Evolutionary conservation across 441 rosid genomes (phyloP).

Genomic region (Adansonia madagascariensis): DNA sequence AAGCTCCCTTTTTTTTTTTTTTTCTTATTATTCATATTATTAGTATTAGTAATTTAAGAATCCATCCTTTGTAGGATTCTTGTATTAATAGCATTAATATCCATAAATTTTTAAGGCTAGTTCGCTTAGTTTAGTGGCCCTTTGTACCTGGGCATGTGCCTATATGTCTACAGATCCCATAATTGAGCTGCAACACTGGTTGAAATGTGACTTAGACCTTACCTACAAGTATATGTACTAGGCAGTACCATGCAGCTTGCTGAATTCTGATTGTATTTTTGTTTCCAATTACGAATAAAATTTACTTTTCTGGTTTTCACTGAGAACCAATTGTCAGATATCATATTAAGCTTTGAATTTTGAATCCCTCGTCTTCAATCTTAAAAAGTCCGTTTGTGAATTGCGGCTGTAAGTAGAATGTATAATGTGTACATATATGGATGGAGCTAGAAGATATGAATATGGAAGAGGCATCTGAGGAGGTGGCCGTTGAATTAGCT

Average conservation of each 20-base stretch:
- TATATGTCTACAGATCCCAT: neutral
- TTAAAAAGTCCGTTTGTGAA: neutral
- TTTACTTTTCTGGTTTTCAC: neutral
- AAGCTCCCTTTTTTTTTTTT: slow-evolving; percentile 15
- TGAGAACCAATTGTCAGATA: neutral
- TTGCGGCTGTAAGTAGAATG: neutral
- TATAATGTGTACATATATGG: slow-evolving; percentile 12
- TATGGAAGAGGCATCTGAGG: slow-evolving; percentile 89
- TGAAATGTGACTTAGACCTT: neutral
- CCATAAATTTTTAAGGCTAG: neutral
- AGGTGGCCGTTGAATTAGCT: slow-evolving; percentile 85
- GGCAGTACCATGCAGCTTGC: neutral
- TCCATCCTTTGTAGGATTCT: neutral
- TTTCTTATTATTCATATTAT: neutral
- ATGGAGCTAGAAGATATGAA: slow-evolving; percentile 80
- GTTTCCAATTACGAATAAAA: neutral
- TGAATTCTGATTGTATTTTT: neutral
- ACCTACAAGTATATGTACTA: neutral
- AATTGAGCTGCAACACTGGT: neutral
- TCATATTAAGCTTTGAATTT: neutral
- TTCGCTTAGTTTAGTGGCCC: neutral
- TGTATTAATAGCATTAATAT: neutral
- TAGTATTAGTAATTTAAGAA: neutral
- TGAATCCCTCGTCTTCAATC: neutral
- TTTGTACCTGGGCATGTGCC: neutral